A percentile compares a stretch with the other conserved stretches of the same genome.
Evolutionary conservation across 2,329 filamentous ascomycete genomes (phyloP).

Genomic region (Talaromyces albobiverticillius): DNA sequence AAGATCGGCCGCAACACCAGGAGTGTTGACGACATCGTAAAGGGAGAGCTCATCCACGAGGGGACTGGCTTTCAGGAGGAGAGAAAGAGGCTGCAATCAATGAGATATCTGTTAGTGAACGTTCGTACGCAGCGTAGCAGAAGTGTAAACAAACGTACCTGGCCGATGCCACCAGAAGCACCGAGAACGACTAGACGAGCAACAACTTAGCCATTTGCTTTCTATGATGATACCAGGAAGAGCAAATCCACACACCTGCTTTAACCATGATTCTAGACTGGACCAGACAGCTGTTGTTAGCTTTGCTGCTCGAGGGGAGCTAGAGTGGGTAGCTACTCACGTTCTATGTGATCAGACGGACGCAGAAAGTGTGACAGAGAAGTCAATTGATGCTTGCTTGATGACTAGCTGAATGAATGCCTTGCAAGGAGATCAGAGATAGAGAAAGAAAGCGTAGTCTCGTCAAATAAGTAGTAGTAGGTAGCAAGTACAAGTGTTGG

Average conservation of each 20-base stretch:
- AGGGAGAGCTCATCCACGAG: slow-evolving; percentile 89
- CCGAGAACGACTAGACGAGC: slow-evolving; percentile 70
- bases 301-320: slow-evolving; percentile 11
- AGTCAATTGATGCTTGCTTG: not conserved
- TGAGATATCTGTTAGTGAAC: slow-evolving; percentile 2
- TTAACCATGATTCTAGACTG: slow-evolving; percentile 45
- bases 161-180: slow-evolving; percentile 96
- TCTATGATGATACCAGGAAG: not conserved
- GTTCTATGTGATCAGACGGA: not conserved
- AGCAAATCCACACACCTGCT: slow-evolving; percentile 33
- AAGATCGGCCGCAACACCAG: slow-evolving; percentile 91
- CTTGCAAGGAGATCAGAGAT: not conserved
- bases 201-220: not conserved
- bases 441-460: not conserved
- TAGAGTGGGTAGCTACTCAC: not conserved
- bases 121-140: not conserved
- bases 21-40: slow-evolving; percentile 99
- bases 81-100: slow-evolving; percentile 74
- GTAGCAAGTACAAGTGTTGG: too few relatives aligned
- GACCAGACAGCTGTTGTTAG: slow-evolving; percentile 5
- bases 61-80: slow-evolving; percentile 88
- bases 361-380: not conserved
- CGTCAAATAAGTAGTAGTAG: too few relatives aligned
- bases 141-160: slow-evolving; percentile 57
- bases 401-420: not conserved